phyloP scores from a whole-genome alignment of 208 protist genomes.

The Leishmania arabica region DNA sequence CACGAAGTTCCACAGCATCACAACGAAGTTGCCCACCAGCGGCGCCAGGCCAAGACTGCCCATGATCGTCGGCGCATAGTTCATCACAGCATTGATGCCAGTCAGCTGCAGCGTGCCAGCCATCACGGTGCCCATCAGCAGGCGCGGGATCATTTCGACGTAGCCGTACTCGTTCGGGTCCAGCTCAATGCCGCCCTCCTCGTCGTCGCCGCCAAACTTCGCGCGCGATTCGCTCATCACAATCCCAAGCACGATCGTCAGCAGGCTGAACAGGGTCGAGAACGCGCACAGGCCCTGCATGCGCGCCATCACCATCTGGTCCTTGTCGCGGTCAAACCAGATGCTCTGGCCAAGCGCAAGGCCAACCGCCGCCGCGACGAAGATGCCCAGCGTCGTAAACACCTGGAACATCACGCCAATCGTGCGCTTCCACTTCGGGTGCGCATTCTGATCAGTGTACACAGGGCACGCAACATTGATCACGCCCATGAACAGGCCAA shows the following conservation, averaged over 20 bases:
- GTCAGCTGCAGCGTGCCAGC: slow-evolving; percentile 80
- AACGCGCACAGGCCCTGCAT: slow-evolving; percentile 73
- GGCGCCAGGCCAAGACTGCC: slow-evolving; percentile 57
- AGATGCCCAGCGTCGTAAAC: slow-evolving; percentile 84
- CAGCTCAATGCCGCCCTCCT: slow-evolving; percentile 8
- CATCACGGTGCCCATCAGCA: slow-evolving; percentile 57
- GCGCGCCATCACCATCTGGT: slow-evolving; percentile 53
- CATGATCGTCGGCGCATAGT: slow-evolving; percentile 87
- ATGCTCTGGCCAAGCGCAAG: slow-evolving; percentile 59
- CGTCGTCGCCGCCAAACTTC: slow-evolving; percentile 25
- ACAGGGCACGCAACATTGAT: slow-evolving; percentile 66
- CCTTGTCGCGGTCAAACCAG: slow-evolving; percentile 22
- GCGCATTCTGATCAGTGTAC: slow-evolving; percentile 76
- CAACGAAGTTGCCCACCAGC: slow-evolving; percentile 77
- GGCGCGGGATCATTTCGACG: slow-evolving; percentile 42
- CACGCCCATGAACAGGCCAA: slow-evolving; percentile 75
- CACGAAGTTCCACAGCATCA: slow-evolving; percentile 91
- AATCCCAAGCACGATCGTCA: slow-evolving; percentile 41
- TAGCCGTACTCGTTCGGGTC: slow-evolving; percentile 58
- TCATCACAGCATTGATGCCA: slow-evolving; percentile 88
- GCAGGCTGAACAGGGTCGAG: slow-evolving; percentile 58
- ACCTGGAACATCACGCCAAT: slow-evolving; percentile 84
- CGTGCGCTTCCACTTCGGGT: slow-evolving; percentile 51
- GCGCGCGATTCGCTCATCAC: slow-evolving; percentile 21
- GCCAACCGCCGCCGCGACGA: slow-evolving; percentile 71